A percentile compares a stretch with the other conserved stretches of the same genome.
Conservation (phyloP, 495 filamentous ascomycete species). For the Rostrohypoxylon terebratum region DNA sequence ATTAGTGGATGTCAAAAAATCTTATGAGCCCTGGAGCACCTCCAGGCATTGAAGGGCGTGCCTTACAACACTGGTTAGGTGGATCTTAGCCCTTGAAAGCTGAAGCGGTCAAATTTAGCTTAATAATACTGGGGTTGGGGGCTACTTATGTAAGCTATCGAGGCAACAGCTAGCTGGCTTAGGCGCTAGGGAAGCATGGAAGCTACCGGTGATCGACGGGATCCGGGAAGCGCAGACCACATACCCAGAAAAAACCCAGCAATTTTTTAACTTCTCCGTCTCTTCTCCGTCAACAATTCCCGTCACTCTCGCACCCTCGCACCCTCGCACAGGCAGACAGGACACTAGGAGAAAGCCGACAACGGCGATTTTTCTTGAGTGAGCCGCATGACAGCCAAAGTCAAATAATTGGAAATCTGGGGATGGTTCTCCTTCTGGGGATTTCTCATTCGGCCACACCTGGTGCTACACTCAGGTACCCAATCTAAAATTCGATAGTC, state of each 20-base stretch:
- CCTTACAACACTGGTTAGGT: conserved; percentile 2
- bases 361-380: conserved; percentile 12
- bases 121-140: conserved; percentile 6
- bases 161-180: background rate
- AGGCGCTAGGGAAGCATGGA: no score
- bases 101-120: conserved; percentile 33
- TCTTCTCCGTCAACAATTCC: conserved; percentile 19
- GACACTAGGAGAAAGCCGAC: conserved; percentile 16
- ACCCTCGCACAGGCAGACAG: background rate
- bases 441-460: conserved; percentile 5
- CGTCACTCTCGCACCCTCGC: no score
- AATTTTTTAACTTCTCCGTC: conserved; percentile 3
- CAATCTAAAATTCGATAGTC: conserved; percentile 15
- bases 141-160: background rate
- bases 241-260: background rate
- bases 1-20: conserved; percentile 36
- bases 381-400: conserved; percentile 26
- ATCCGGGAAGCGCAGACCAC: conserved; percentile 13
- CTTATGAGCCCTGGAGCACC: background rate
- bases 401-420: conserved; percentile 1
- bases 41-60: conserved; percentile 27
- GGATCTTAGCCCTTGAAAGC: conserved; percentile 16
- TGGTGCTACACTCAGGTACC: background rate
- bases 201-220: conserved; percentile 16
- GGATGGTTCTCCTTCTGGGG: conserved; percentile 6